Evolutionary conservation across 208 protist species (phyloP).

Genomic region (Blastocrithidia nonstop): DNA sequence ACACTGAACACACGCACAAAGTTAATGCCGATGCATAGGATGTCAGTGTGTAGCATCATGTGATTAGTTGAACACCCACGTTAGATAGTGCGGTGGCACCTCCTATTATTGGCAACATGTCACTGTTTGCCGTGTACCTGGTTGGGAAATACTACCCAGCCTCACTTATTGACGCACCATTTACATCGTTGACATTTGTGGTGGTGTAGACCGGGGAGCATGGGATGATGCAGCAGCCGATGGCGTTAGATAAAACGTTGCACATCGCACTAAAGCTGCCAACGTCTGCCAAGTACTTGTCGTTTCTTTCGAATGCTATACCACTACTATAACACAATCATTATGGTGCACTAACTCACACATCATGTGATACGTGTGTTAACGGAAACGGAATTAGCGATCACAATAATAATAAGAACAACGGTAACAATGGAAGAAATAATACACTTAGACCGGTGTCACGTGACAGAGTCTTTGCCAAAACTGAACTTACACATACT

Average conservation of each 20-base stretch:
- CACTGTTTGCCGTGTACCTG: conserved; percentile 7
- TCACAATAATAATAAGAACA: too few species aligned
- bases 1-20: too few species aligned
- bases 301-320: conserved; percentile 44
- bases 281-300: conserved; percentile 13
- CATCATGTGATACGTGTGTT: too few species aligned
- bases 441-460: conserved; percentile 1
- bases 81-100: background rate
- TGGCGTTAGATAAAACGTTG: conserved; percentile 8
- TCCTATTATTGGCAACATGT: background rate
- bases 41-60: background rate
- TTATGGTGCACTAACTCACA: background rate
- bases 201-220: conserved; percentile 41
- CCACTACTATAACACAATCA: conserved; percentile 55
- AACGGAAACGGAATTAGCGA: too few species aligned
- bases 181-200: conserved; percentile 50
- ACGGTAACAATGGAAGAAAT: too few species aligned
- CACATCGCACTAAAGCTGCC: conserved; percentile 15
- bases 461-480: conserved; percentile 9
- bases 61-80: background rate
- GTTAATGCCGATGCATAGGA: background rate
- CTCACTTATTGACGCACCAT: conserved; percentile 25
- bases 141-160: conserved; percentile 23
- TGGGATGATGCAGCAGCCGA: conserved; percentile 28
- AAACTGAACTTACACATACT: background rate